Base-by-base conservation (phyloP, 345 rosid species). In the Eucalyptus sp. region DNA sequence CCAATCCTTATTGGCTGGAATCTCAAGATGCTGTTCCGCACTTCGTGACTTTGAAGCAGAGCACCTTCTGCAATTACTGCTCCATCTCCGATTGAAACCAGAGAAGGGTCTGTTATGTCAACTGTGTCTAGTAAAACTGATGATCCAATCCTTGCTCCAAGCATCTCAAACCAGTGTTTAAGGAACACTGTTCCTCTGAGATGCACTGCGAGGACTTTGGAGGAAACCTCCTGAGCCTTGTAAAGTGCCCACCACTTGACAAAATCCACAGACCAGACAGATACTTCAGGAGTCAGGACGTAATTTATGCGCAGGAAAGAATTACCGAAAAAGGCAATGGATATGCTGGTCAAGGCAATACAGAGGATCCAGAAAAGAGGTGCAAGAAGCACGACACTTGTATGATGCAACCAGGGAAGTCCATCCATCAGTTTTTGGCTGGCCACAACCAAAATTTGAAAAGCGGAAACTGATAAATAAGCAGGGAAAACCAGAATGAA, bases 231-330 rank as follows among this genome's bases (percentile, higher is more conserved):
- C 86, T 94, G 95, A 62, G 88, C 94, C 90, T 94, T 95, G 90
- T 94, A 95, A 41, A 95, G 96, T 68, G 96, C 95, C 97, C 95
- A 95, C 97, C 96, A 95, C 91, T 92, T 95, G 11, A 95, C 93
- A 86, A 94, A 95, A 84, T 94, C 93, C 31, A 85, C 11, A 29
- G 96, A 95, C 95, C 94, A 95, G 52, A 95, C 93, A 68, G 94
- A 90, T 54, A 92, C 81, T 86, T 94, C 94, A 60, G 93, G 94
- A 86, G 86, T 89, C 86, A 95, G 88, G 27, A 93, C 88, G 84
- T 94, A 94, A 81, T 95, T 95, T 84, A 96, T 93, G 81, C 90
- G 87, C 93, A 94, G 88, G 93, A 95, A 93, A 51, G 95, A 91
- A 66, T 93, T 95, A 44, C 97, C 96, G 6, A 95, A 91, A 79